Base-by-base conservation (phyloP, 257 asterid genomes). In the Schizonepeta tenuifolia region DNA sequence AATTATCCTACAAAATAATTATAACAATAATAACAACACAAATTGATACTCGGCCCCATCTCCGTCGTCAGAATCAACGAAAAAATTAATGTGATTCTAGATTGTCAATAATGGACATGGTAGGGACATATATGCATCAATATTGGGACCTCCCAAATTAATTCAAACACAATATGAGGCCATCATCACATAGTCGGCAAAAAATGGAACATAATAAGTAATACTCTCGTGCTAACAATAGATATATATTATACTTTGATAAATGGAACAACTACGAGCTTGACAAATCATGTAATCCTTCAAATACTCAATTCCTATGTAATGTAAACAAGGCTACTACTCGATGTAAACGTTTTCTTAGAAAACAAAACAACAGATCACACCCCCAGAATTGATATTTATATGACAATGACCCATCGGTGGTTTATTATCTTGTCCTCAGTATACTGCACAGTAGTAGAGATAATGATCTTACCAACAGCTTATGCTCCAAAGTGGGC, bases 101-200 rank as follows among this genome's bases (percentile, higher is more conserved):
- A 26, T 28, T 61, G 69, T 73, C 61, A 78, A 60, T 73, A 70
- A 49, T 47, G 7, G 62, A 65, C 20, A 38, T 76, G 77, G 84
- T 73, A 77, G 84, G 80, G 78, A 57, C 80, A 59, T 44, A 38
- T 3, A 38, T 38, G 43, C 43, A 38, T 9, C 43, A 38, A 38
- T 31, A 31, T 38, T 9, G 2, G 82, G 75, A 65, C 70, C 82
- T 70, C 72, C 67, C 65, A 75, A 35, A 21, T 70, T 50, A 8
- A 50, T 67, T 20, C 59, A 56, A 24, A 65, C 72, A 72, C 60
- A 60, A 61, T 43, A 59, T 62, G 59, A 35, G 49, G 50, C 71
- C 50, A 72, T 66, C 72, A 70, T 70, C 35, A 65, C 70, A 51
- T 24, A 54, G 57, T 64, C 57, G 22, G 54, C 63, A 65, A 41